A percentile compares a stretch with the other conserved stretches of the same genome.
phyloP scores from a whole-genome alignment of 2,329 filamentous ascomycete species.

The Trichoderma cornu-damae region DNA sequence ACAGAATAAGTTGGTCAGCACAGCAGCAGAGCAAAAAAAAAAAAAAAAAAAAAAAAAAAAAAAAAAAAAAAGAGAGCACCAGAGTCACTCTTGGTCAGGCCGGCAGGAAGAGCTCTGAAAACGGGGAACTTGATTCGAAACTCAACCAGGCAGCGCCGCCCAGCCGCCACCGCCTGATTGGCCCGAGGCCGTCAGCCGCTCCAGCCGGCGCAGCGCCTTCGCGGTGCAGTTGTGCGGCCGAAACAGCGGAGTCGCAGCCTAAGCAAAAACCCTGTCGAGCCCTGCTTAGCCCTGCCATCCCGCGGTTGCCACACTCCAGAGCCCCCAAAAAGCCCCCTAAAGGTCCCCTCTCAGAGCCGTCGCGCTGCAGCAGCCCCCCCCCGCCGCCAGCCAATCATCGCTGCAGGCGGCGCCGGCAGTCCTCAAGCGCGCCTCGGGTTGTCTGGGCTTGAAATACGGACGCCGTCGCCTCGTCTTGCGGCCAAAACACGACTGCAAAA shows the following conservation, averaged over 20 bases:
- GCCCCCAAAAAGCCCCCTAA: neutral
- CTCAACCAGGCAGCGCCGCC: constrained; percentile 23
- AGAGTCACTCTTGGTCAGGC: no score
- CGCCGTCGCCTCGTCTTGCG: neutral
- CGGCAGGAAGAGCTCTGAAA: constrained; percentile 23
- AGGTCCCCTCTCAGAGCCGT: constrained; percentile 3
- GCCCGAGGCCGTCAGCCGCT: constrained; percentile 24
- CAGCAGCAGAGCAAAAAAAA: neutral
- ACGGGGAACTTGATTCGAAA: constrained; percentile 18
- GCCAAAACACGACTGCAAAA: neutral
- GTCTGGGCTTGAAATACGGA: constrained; percentile 16
- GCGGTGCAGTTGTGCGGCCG: constrained; percentile 24
- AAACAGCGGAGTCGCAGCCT: constrained; percentile 20
- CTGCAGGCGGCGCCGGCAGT: constrained; percentile 11
- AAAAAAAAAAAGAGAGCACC: no score
- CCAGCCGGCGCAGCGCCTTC: constrained; percentile 19
- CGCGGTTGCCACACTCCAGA: constrained; percentile 13
- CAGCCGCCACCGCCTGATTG: constrained; percentile 36
- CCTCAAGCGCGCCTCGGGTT: neutral
- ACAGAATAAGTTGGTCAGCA: no score
- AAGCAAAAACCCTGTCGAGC: constrained; percentile 17
- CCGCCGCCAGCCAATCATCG: constrained; percentile 9
- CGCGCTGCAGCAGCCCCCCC: constrained; percentile 10
- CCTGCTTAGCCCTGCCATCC: constrained; percentile 13
- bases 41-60: neutral